Evolutionary conservation across 768 basidiomycete species (phyloP), one percentile per base, ranked within the genome.

Genomic region (Collybia sordida): DNA sequence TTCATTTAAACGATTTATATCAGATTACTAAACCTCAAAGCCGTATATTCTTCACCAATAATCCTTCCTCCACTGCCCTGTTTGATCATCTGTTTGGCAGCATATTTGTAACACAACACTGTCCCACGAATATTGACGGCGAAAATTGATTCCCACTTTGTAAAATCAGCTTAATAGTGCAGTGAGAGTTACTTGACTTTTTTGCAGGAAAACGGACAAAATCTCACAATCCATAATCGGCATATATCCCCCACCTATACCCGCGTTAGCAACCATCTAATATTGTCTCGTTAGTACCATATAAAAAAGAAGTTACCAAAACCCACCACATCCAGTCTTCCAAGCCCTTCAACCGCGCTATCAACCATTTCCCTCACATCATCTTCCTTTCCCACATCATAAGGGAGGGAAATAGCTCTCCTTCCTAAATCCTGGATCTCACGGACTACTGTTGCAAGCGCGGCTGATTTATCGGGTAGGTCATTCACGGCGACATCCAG

Each of bases 11-110:
- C 24, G 28, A 12, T 7, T 14, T 17, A 23, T 43, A 18, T 39
- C 15, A 24, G n/a, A 39, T 4, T 15, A 12, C 51, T 47, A 8
- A 22, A 51, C 19, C 23, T 11, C 1, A 2, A 15, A 25, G 4
- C 17, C 17, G 24, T 31, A 56, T 57, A 11, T 50, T 56, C 31
- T 38, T 21, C 23, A 56, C 74, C 72, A 9, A 78, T 66, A 14
- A 78, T 74, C 14, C 75, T 61, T 1, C 75, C 74, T 9, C 72
- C 71, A 5, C 40, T 54, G 6, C 72, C 73, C 53, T 72, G 77
- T 23, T 67, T 64, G 42, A 78, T 60, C 77, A 77, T 77, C 51
- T 72, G 67, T 21, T 56, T 54, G 6, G 73, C 77, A 11, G 73
- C 77, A 44, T 69, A 63, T 51, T 74, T 77, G 53, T 73, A 74